phyloP scores from a whole-genome alignment of 352 stramenopile species.

The Phytophthora cryptogea region DNA sequence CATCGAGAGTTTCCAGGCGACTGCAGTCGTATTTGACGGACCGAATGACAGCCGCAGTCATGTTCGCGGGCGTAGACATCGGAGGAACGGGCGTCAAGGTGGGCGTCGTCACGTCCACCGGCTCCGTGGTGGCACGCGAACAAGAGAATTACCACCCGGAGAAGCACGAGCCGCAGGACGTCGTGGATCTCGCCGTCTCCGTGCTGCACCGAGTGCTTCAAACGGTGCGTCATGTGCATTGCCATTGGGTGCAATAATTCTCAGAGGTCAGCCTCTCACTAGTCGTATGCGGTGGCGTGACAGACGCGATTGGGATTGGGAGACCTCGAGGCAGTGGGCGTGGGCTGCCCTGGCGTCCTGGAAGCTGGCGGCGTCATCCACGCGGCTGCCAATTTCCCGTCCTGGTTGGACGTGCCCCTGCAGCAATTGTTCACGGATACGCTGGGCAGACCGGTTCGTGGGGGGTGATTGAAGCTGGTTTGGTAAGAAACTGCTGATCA shows the following conservation, averaged over 20 bases:
- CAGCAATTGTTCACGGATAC: constrained; percentile 51
- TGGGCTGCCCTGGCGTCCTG: constrained; percentile 70
- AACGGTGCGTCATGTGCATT: constrained; percentile 30
- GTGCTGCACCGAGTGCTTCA: constrained; percentile 50
- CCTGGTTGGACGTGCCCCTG: constrained; percentile 68
- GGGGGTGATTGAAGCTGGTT: background rate
- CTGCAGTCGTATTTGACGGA: background rate
- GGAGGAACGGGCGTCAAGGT: constrained; percentile 78
- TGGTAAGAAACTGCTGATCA: background rate
- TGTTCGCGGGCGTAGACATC: constrained; percentile 76
- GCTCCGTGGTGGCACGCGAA: constrained; percentile 49
- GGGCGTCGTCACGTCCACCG: constrained; percentile 57
- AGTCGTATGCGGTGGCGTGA: constrained; percentile 1
- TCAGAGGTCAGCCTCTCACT: constrained; percentile 7
- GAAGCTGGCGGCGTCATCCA: constrained; percentile 53
- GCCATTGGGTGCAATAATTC: background rate
- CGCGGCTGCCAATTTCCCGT: constrained; percentile 71
- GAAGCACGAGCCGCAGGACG: constrained; percentile 45
- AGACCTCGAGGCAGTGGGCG: constrained; percentile 52
- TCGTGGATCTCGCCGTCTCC: constrained; percentile 53
- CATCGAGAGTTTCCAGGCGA: background rate
- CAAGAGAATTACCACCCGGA: constrained; percentile 50
- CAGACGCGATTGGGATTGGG: constrained; percentile 37
- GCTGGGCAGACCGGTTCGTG: constrained; percentile 37
- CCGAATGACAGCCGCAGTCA: constrained; percentile 22